These are phyloP conservation scores for Elasticomyces elasticus DNA, from an alignment of 495 filamentous ascomycete genomes.

Conservation along the genomic window DNA sequence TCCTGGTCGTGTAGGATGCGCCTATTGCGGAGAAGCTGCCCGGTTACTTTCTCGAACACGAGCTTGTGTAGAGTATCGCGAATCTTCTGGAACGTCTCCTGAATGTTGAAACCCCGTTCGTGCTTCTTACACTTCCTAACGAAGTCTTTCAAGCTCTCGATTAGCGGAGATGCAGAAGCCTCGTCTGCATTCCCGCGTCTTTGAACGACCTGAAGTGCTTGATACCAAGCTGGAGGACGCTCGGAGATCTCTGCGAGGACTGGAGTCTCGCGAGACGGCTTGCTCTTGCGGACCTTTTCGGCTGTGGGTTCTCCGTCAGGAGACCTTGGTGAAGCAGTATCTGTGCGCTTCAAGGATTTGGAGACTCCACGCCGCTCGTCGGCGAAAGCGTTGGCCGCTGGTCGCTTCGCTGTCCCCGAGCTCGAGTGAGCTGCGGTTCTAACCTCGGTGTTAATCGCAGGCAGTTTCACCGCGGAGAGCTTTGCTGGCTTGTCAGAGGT, in stretches of 20 bases:
- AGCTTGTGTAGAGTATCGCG: slow-evolving; percentile 6
- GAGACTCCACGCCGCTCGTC: background rate
- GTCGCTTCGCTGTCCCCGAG: background rate
- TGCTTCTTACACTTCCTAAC: background rate
- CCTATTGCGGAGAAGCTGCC: slow-evolving; percentile 4
- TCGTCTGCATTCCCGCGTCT: slow-evolving; percentile 4
- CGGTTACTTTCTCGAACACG: slow-evolving; percentile 3
- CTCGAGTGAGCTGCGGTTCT: background rate
- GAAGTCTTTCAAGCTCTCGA: background rate
- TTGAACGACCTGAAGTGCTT: background rate
- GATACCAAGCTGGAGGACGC: slow-evolving; percentile 16
- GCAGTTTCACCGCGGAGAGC: background rate
- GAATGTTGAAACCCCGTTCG: background rate
- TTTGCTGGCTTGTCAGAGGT: background rate
- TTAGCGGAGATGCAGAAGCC: background rate
- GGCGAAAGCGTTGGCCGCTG: background rate
- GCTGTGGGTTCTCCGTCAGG: background rate
- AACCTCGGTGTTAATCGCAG: background rate
- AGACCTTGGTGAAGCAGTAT: background rate
- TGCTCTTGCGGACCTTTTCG: background rate
- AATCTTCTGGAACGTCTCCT: background rate
- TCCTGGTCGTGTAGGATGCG: slow-evolving; percentile 31
- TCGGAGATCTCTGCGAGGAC: background rate
- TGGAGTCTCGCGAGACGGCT: background rate
- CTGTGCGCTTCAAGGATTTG: background rate